phyloP scores from a whole-genome alignment of 2,329 filamentous ascomycete genomes.

The Rutstroemia sp. region DNA sequence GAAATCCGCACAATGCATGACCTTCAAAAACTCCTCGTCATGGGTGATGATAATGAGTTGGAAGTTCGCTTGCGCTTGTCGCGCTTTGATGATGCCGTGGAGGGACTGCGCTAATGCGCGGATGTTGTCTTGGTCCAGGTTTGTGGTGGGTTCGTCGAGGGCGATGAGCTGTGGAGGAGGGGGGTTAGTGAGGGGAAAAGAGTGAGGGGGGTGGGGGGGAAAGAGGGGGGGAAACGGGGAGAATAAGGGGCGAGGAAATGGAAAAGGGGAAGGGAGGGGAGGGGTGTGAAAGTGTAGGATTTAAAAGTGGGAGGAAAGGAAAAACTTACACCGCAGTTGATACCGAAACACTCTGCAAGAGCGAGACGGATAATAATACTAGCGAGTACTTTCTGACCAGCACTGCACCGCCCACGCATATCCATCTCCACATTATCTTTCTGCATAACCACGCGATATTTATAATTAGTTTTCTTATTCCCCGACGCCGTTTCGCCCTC shows the following conservation, averaged over 20 bases:
- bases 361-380: constrained; percentile 96
- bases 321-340: constrained; percentile 66
- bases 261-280: too few relatives aligned
- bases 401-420: constrained; percentile 96
- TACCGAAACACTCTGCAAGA: constrained; percentile 90
- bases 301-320: not conserved
- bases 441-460: constrained; percentile 96
- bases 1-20: constrained; percentile 93
- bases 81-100: constrained; percentile 76
- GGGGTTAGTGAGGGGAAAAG: not conserved
- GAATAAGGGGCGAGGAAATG: too few relatives aligned
- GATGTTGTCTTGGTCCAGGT: constrained; percentile 93
- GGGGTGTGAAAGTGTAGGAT: too few relatives aligned
- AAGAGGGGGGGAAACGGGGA: not conserved
- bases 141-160: constrained; percentile 95
- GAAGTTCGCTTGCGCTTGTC: constrained; percentile 85
- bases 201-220: not conserved
- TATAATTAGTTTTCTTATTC: constrained; percentile 67
- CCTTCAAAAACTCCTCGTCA: constrained; percentile 88
- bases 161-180: constrained; percentile 63
- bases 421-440: constrained; percentile 98
- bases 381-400: constrained; percentile 92
- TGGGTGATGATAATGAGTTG: constrained; percentile 98
- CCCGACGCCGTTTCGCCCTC: constrained; percentile 44
- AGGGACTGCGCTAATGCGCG: constrained; percentile 77